Evolutionary conservation across 2,329 filamentous ascomycete species (phyloP), one percentile per base, ranked within the genome.

Genomic region (Parascedosporium putredinis): DNA sequence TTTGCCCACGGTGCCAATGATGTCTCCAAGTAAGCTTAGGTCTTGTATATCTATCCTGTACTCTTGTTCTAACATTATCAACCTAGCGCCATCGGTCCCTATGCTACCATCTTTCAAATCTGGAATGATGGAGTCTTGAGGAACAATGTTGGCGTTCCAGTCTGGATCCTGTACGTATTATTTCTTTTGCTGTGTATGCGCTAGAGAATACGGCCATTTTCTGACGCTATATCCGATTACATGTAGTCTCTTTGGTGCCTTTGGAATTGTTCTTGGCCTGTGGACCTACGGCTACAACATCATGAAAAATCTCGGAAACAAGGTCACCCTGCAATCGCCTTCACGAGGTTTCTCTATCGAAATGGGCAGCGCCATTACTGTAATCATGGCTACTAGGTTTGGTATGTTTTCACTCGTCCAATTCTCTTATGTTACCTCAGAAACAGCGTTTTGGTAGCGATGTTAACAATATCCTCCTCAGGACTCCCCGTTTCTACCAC

Each of bases 1-100:
- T 83, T 84, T 53, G 75, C 76, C 2, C 80, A 85, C 64, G 81
- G 81, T 22, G 79, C 79, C 55, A 85, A 84, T 61, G 81, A 84
- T 54, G 76, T 84, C 18, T 69, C 76, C 57, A 49, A 49, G 47
- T 49, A 43, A 34, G 67, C 75, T 72, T 5, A 29, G 23, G 23
- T 12, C 27, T n/a, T 16, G 23, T 14, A 45, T 3, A n/a, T n/a
- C n/a, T n/a, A 23, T 12, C 18, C 42, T 4, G 8, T 8, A 12
- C 9, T 45, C 7, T 16, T 31, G 44, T 22, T 46, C 7, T 24
- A 5, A 16, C 12, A 7, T 46, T 20, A 12, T 31, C 44, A 10
- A 3, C 5, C n/a, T 43, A 84, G 74, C 58, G 78, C 79, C 22
- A 73, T 81, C 49, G 79, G 79, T 0, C 81, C 80, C 1, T 82